These are phyloP conservation scores for Coemansia furcata DNA, from an alignment of 192 early-diverging fungal species.

Conservation along the genomic window DNA sequence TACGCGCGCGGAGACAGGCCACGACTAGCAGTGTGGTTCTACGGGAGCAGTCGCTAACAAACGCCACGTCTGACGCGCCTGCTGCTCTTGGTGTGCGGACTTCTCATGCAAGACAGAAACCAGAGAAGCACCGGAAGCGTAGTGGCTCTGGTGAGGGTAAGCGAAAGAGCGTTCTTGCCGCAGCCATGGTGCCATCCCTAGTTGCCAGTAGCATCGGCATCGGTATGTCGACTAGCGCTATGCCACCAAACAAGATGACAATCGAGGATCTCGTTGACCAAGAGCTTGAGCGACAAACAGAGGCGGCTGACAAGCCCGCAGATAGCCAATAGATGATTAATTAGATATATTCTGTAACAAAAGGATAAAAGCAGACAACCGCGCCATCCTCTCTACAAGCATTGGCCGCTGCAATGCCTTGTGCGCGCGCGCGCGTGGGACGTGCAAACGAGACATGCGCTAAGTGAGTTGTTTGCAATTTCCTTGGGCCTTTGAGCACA, in stretches of 20 bases:
- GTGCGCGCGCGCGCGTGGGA: background rate
- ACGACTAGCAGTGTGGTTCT: background rate
- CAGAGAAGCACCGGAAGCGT: constrained; percentile 26
- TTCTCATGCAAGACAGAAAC: background rate
- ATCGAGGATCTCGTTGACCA: constrained; percentile 50
- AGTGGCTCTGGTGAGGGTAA: constrained; percentile 30
- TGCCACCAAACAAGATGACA: constrained; percentile 51
- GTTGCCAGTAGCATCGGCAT: constrained; percentile 51
- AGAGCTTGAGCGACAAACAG: constrained; percentile 35
- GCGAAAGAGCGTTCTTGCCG: constrained; percentile 33
- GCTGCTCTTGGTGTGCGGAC: background rate
- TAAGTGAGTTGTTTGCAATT: background rate
- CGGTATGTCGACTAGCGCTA: constrained; percentile 51
- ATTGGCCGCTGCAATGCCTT: background rate
- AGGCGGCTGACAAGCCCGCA: background rate
- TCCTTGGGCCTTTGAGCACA: too few relatives aligned
- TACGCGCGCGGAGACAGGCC: background rate
- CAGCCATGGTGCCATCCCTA: constrained; percentile 52
- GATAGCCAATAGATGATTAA: background rate
- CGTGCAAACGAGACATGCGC: background rate
- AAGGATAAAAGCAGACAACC: background rate
- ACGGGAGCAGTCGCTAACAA: background rate
- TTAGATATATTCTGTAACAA: constrained; percentile 1
- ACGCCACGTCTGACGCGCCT: background rate
- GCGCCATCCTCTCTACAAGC: background rate